phyloP scores from a whole-genome alignment of 2,329 filamentous ascomycete genomes.

The Cladosporium sp. region DNA sequence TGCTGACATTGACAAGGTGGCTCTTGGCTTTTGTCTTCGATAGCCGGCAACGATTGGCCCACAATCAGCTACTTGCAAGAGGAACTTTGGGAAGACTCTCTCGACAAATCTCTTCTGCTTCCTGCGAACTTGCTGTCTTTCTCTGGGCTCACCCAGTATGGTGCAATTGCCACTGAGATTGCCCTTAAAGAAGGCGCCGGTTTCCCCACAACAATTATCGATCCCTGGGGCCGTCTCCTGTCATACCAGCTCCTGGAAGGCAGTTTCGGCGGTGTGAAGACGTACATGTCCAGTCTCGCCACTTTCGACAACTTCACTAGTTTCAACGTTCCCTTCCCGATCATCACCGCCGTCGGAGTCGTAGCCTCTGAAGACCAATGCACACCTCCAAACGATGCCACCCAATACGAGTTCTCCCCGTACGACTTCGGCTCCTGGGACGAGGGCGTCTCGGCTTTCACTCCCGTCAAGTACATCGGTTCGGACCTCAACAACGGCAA shows the following conservation, averaged over 20 bases:
- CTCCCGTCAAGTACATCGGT: constrained; percentile 60
- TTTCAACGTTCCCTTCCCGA: constrained; percentile 46
- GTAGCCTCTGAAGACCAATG: constrained; percentile 42
- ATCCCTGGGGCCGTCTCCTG: constrained; percentile 44
- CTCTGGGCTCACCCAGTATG: constrained; percentile 32
- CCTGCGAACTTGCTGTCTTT: constrained; percentile 37
- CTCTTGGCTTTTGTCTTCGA: constrained; percentile 47
- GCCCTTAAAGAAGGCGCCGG: constrained; percentile 41
- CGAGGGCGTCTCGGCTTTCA: constrained; percentile 59
- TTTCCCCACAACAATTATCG: constrained; percentile 43
- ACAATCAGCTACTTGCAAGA: constrained; percentile 44
- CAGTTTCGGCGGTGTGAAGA: constrained; percentile 40
- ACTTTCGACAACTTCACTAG: constrained; percentile 42
- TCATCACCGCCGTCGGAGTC: constrained; percentile 45
- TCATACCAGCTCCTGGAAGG: constrained; percentile 43
- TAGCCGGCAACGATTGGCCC: constrained; percentile 50
- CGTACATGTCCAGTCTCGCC: constrained; percentile 38
- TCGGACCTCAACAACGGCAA: constrained; percentile 57
- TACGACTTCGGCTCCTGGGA: constrained; percentile 69
- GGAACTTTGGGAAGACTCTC: constrained; percentile 44
- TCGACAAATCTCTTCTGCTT: constrained; percentile 41
- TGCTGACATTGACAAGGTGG: constrained; percentile 40
- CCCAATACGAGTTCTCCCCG: constrained; percentile 65
- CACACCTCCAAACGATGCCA: constrained; percentile 50
- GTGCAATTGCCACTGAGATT: constrained; percentile 37